A percentile compares a stretch with the other conserved stretches of the same genome.
Evolutionary conservation across 2,329 filamentous ascomycete genomes (phyloP).

Genomic region (Curvularia sp.): DNA sequence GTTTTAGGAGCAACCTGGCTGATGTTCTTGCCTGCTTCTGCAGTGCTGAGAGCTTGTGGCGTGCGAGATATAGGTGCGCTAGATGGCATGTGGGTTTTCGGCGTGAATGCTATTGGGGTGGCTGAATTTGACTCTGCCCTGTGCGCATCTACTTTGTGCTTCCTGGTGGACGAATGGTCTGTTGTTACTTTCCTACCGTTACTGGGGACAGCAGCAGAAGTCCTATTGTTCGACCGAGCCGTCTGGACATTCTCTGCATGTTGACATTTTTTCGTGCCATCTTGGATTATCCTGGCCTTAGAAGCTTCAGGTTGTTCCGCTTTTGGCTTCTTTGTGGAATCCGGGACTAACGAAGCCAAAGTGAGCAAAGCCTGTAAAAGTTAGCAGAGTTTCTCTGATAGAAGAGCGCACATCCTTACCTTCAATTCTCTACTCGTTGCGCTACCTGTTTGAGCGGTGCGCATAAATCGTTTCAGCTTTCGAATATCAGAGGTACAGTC

Average conservation of each 20-base stretch:
- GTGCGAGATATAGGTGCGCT: not conserved
- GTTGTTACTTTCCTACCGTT: not conserved
- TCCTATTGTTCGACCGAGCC: not conserved
- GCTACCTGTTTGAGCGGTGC: not conserved
- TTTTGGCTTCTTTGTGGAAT: not conserved
- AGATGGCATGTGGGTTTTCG: not conserved
- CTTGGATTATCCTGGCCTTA: no score
- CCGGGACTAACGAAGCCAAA: not conserved
- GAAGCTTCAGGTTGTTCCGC: not conserved
- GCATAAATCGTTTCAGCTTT: not conserved
- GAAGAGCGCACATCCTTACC: not conserved
- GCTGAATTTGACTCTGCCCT: not conserved
- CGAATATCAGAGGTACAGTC: not conserved
- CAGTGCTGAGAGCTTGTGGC: not conserved
- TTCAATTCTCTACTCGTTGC: not conserved
- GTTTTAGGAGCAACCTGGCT: no score
- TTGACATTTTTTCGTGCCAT: not conserved
- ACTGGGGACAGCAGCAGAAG: not conserved
- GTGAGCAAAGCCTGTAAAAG: not conserved
- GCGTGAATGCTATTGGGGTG: not conserved
- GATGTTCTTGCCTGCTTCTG: no score
- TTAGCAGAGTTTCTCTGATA: not conserved
- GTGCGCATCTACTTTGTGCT: not conserved
- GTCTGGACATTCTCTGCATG: not conserved
- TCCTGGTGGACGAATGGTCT: not conserved